Conservation (phyloP, 2,329 filamentous ascomycete species). For the Fusarium lyarnte region DNA sequence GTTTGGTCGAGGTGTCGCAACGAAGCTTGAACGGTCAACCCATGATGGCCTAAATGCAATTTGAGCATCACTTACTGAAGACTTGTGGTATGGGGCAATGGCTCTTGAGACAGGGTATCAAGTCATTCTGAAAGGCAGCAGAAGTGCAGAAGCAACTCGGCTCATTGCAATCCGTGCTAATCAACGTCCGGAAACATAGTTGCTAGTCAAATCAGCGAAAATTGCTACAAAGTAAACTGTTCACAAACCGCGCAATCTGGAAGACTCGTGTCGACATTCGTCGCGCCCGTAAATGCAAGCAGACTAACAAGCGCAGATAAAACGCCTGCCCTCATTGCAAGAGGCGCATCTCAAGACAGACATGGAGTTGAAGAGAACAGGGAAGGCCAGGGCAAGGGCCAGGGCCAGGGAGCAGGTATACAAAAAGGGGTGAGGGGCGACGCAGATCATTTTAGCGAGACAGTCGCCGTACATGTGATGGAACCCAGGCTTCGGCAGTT, state of each 20-base stretch:
- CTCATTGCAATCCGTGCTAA: rapidly evolving
- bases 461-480: neutral
- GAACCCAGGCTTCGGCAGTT: neutral
- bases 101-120: neutral
- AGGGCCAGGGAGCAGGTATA: neutral
- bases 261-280: too few relatives aligned
- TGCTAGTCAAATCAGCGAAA: neutral
- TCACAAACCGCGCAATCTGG: neutral
- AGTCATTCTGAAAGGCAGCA: neutral
- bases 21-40: neutral
- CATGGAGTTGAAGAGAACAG: neutral
- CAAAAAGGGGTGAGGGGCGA: neutral
- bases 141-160: neutral
- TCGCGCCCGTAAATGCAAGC: neutral
- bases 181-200: neutral
- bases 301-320: neutral
- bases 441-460: neutral
- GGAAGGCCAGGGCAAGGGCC: too few relatives aligned
- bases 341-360: neutral
- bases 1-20: neutral
- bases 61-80: neutral
- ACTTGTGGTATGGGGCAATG: neutral
- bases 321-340: neutral
- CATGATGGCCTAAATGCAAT: rapidly evolving
- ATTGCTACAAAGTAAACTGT: rapidly evolving